phyloP scores from a whole-genome alignment of 1,284 basidiomycete species.

The Fistulina hepatica region DNA sequence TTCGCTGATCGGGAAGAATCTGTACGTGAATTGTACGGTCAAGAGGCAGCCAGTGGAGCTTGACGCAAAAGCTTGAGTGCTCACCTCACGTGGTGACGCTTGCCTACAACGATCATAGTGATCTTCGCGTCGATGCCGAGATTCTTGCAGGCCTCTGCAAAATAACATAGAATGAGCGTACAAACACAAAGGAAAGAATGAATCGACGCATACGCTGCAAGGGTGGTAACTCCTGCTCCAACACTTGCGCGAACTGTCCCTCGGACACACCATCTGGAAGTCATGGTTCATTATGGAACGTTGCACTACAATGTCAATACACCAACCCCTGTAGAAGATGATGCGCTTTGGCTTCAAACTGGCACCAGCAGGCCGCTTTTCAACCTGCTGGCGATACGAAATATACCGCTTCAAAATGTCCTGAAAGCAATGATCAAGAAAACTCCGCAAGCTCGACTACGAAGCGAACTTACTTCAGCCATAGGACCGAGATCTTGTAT shows the following conservation, averaged over 20 bases:
- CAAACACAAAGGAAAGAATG: background rate
- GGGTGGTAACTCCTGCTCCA: conserved; percentile 47
- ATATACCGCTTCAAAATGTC: conserved; percentile 45
- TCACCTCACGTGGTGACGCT: conserved; percentile 62
- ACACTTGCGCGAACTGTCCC: conserved; percentile 63
- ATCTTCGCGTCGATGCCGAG: conserved; percentile 51
- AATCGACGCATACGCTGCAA: conserved; percentile 35
- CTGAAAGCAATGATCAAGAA: conserved; percentile 14
- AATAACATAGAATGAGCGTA: conserved; percentile 6
- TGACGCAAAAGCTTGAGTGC: background rate
- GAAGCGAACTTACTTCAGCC: conserved; percentile 24
- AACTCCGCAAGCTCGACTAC: background rate
- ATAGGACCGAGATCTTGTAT: conserved; percentile 59
- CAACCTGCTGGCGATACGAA: conserved; percentile 37
- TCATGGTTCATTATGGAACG: conserved; percentile 6
- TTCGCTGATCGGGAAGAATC: conserved; percentile 52
- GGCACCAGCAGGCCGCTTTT: conserved; percentile 36
- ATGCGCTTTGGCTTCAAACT: conserved; percentile 50
- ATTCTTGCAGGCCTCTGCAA: conserved; percentile 43
- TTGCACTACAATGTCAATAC: conserved; percentile 3
- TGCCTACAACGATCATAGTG: conserved; percentile 67
- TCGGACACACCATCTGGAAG: conserved; percentile 65
- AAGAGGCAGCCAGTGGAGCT: background rate
- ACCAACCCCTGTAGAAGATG: conserved; percentile 63
- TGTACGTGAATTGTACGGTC: too few relatives aligned